Evolutionary conservation across 2,329 filamentous ascomycete species (phyloP), one percentile per base, ranked within the genome.

Genomic region (Trichoderma pleuroti): DNA sequence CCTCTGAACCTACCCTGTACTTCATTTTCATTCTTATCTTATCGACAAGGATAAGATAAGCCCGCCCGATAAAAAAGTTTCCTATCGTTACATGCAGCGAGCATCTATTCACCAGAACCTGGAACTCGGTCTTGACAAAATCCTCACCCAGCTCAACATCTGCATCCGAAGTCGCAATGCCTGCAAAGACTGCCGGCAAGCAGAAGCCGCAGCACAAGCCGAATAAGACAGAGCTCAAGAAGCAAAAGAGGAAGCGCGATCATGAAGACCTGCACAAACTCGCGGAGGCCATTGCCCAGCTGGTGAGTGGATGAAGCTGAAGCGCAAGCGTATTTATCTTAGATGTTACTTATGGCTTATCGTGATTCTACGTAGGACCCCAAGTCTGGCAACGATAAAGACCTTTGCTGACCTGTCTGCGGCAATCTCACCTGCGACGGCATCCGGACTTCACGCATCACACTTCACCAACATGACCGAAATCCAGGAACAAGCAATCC

Each of bases 391-490:
- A 82, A 87, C n/a, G 18, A 84, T 87, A 76, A 90, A 89, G 74
- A 87, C 87, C 73, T 99, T 99, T 80, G 86, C 90, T 75, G 90
- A 97, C 71, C 87, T 99, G 0, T 96, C 96, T 18, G 87, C 46
- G 18, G 70, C 67, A 5, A 66, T 99, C 70, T 98, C 94, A 67
- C 87, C 91, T 74, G 87, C 93, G 18, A 98, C 96, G 3, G 84
- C 88, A 39, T 87, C 87, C 24, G 96, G 96, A 66, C 88, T 99
- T 73, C 89, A 94, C 74, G 87, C 92, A 52, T 94, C 93, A 14
- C 94, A 98, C 80, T 99, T 95, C 84, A 92, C 94, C 77, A 90
- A 88, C 62, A 86, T 98, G 74, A 99, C 96, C 72, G 94, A 97
- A 74, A 93, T 99, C 76, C 96, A 99, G 83, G 87, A 91, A 62